Evolutionary conservation across 768 basidiomycete genomes (phyloP).

Genomic region (Austroboletus eburneus): DNA sequence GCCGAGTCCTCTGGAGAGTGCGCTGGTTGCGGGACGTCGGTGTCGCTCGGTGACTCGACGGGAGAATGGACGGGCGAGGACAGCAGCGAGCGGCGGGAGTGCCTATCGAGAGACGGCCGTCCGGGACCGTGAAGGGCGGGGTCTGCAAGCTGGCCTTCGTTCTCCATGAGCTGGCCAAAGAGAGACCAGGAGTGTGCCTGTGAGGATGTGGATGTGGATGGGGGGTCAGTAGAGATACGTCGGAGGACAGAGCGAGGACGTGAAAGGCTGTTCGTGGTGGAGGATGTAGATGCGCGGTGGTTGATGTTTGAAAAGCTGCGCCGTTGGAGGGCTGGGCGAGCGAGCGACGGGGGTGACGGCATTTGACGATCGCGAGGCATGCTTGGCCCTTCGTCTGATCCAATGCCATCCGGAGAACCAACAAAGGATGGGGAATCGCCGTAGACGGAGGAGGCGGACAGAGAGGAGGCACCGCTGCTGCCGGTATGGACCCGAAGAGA

Average conservation of each 20-base stretch:
- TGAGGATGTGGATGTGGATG: neutral
- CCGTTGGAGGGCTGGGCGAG: constrained; percentile 1
- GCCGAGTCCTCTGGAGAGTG: too few relatives aligned
- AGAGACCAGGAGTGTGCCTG: constrained; percentile 54
- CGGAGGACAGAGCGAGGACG: constrained; percentile 12
- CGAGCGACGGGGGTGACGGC: constrained; percentile 11
- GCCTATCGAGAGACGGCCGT: constrained; percentile 5
- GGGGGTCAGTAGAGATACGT: constrained; percentile 5
- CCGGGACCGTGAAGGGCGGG: constrained; percentile 1
- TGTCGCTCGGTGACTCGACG: neutral
- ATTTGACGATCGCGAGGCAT: constrained; percentile 10
- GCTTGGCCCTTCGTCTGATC: constrained; percentile 14
- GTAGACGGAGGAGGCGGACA: constrained; percentile 52
- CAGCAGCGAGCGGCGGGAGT: neutral
- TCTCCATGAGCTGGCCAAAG: constrained; percentile 70
- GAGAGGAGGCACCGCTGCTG: too few relatives aligned
- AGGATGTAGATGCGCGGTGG: neutral
- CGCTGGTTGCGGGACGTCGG: neutral
- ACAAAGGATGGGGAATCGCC: constrained; percentile 12
- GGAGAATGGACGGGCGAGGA: constrained; percentile 5
- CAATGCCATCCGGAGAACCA: constrained; percentile 28
- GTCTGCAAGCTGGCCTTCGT: constrained; percentile 42
- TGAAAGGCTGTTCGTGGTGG: constrained; percentile 11
- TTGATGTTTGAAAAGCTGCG: constrained; percentile 10
- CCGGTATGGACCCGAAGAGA: constrained; percentile 51